Evolutionary conservation across 2,329 filamentous ascomycete species (phyloP).

Genomic region (Stemphylium beticola): DNA sequence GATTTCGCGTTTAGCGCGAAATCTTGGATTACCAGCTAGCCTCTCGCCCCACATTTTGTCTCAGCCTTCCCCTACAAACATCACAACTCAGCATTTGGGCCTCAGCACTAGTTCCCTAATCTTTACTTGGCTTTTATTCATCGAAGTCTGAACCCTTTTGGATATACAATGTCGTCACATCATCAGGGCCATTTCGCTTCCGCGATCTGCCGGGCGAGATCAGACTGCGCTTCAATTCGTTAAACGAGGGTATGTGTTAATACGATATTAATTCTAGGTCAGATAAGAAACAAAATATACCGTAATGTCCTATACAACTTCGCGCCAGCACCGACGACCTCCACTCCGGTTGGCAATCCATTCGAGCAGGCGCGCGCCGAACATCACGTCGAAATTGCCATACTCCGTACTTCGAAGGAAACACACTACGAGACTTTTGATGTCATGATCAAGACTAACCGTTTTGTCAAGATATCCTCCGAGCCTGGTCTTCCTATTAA

Average conservation of each 20-base stretch:
- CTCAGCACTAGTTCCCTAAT: neutral
- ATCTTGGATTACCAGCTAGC: neutral
- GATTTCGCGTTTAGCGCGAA: conserved; percentile 1
- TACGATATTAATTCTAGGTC: neutral
- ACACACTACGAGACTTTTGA: conserved; percentile 6
- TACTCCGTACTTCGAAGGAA: conserved; percentile 3
- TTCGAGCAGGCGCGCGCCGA: neutral
- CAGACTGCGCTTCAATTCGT: neutral
- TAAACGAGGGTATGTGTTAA: neutral
- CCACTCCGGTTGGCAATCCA: neutral
- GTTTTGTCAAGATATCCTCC: conserved; percentile 18
- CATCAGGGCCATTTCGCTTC: conserved; percentile 3
- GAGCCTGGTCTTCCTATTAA: conserved; percentile 9
- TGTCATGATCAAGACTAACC: conserved; percentile 25
- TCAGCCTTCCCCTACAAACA: neutral
- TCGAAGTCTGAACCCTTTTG: neutral
- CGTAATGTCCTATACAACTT: neutral
- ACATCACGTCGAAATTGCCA: conserved; percentile 1
- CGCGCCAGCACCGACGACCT: neutral
- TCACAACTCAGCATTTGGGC: neutral
- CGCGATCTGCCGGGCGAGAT: conserved; percentile 10
- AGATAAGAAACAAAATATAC: conserved; percentile 9
- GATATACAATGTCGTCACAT: neutral
- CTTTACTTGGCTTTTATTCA: neutral
- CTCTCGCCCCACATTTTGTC: neutral